A percentile compares a stretch with the other conserved stretches of the same genome.
Evolutionary conservation across 495 filamentous ascomycete species (phyloP).

Genomic region (Aspergillus sclerotioniger): DNA sequence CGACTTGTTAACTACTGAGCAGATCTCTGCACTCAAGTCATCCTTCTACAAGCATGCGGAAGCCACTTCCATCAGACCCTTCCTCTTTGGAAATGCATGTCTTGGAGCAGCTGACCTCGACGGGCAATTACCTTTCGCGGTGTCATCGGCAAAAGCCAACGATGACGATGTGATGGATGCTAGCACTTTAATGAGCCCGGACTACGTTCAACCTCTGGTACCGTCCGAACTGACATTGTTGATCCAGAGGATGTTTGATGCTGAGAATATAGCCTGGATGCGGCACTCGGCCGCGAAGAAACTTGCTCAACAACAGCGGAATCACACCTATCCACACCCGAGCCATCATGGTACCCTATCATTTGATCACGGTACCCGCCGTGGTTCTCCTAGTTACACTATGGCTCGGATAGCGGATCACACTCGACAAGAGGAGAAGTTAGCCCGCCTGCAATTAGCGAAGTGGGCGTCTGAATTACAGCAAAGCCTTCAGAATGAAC

Average conservation of each 20-base stretch:
- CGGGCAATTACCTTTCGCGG: constrained; percentile 60
- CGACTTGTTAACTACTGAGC: constrained; percentile 62
- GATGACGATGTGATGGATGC: constrained; percentile 94
- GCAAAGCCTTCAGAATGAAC: constrained; percentile 76
- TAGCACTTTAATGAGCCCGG: constrained; percentile 88
- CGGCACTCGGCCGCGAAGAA: constrained; percentile 86
- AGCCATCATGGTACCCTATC: constrained; percentile 16
- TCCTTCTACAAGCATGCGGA: constrained; percentile 53
- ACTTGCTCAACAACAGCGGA: constrained; percentile 64
- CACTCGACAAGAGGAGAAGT: constrained; percentile 65
- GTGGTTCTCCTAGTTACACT: constrained; percentile 56
- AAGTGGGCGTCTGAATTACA: constrained; percentile 93
- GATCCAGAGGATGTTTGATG: constrained; percentile 72
- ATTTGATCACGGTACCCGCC: constrained; percentile 26
- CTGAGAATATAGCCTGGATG: constrained; percentile 79
- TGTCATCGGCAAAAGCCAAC: constrained; percentile 73
- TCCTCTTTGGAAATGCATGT: constrained; percentile 57
- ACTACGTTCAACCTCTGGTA: constrained; percentile 84
- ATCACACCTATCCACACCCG: constrained; percentile 9
- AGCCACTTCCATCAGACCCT: constrained; percentile 60
- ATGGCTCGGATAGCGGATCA: constrained; percentile 71
- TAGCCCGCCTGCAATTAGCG: constrained; percentile 77
- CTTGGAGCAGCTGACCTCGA: constrained; percentile 27
- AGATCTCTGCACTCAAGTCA: constrained; percentile 61
- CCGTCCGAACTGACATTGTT: constrained; percentile 71